Base-by-base conservation (phyloP, 176 grass and related monocot genomes). In the Eleusine coracana region DNA sequence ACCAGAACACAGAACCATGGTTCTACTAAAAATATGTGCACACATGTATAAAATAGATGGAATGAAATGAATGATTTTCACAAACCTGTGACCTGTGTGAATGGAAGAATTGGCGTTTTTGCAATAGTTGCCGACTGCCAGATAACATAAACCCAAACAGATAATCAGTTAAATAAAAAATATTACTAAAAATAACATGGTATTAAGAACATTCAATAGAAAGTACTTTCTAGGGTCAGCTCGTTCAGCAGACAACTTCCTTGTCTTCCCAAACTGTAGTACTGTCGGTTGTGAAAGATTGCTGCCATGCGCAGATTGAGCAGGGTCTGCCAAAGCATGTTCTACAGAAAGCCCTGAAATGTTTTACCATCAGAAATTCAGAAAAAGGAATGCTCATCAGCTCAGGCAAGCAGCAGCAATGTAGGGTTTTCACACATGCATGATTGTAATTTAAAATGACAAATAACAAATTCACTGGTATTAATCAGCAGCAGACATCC, bases 31-130 rank as follows among this genome's bases (percentile, higher is more conserved):
- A 59, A 69, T 87, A n/a, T 62, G 67, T 6, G 4, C 56, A 66
- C n/a, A 66, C 7, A 29, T 34, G 41, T 28, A 14, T 59, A 59
- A 61, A 51, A 73, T 52, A 42, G 10, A 73, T 38, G 18, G 31
- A 62, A 81, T 71, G n/a, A 58, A 56, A 21, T 71, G 29, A 74
- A 49, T 5, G 2, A 31, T 50, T 38, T 70, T 67, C 76, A 71
- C 73, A 81, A 70, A 99, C 96, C 87, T 99, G 96, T 83, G 93
- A 91, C 68, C 93, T 95, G 85, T 99, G 96, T 77, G 96, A 99
- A 73, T 99, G 96, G 69, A 99, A 99, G 73, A 99, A 99, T 59
- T 99, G 93, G 15, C 93, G 91, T 69, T 93, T 99, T 83, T 99
- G 96, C 48, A 99, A 77, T 60, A 99, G 91, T 85, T 90, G 88